Evolutionary conservation across 2,329 filamentous ascomycete species (phyloP).

Genomic region (Aspergillus sp.): DNA sequence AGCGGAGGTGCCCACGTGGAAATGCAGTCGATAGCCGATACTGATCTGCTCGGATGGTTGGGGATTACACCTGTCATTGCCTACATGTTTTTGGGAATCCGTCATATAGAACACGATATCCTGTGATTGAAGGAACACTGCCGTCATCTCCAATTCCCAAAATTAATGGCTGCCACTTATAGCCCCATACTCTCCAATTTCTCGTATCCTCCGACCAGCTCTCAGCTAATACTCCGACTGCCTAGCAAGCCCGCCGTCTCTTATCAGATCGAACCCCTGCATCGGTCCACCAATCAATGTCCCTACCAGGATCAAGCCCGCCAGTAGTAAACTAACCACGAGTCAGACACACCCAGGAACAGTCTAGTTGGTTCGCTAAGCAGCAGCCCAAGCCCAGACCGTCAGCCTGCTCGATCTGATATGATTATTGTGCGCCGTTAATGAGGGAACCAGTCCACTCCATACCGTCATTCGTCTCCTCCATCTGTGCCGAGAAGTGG

Average conservation of each 20-base stretch:
- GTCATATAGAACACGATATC: too few species aligned
- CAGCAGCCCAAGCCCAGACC: neutral
- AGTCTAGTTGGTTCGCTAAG: neutral
- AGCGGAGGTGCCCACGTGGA: too few species aligned
- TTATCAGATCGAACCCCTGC: conserved; percentile 11
- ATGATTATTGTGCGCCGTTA: neutral
- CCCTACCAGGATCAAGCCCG: neutral
- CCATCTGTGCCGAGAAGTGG: conserved; percentile 1
- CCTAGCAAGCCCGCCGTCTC: neutral
- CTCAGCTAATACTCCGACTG: too few species aligned
- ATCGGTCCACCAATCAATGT: neutral
- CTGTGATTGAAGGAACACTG: too few species aligned
- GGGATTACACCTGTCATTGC: too few species aligned
- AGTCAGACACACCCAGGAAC: neutral
- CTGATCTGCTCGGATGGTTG: too few species aligned
- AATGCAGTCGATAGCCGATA: too few species aligned
- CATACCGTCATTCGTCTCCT: neutral
- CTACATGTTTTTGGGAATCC: too few species aligned
- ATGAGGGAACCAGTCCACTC: neutral
- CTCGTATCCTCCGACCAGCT: too few species aligned
- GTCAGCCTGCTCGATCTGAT: neutral
- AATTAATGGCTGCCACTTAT: too few species aligned
- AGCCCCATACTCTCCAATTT: too few species aligned
- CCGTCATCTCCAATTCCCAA: too few species aligned
- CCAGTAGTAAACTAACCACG: neutral